Evolutionary conservation across 2,329 filamentous ascomycete genomes (phyloP), one percentile per base, ranked within the genome.

Genomic region (Diaporthe citrichinensis): DNA sequence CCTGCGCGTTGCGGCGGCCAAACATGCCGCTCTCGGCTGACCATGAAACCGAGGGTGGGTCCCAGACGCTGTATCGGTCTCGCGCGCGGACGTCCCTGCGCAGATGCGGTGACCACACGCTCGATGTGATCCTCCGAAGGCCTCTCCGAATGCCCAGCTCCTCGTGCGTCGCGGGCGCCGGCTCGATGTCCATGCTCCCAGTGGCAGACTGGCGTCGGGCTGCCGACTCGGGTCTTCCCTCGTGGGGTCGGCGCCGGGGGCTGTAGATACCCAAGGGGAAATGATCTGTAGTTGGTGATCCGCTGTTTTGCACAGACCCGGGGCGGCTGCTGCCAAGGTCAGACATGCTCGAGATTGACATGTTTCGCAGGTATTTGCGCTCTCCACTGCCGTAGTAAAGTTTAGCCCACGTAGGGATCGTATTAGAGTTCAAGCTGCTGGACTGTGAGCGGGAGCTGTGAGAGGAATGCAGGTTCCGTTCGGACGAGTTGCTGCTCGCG

Each of bases 81-180:
- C 41, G 76, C 61, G 90, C 87, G 23, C 92, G 87, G 74, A 90
- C 88, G 81, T 95, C 93, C 17, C 87, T 86, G 69, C 89, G 89
- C 41, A 96, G 85, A 83, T 95, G 94, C 14, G 94, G 94, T 4
- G 93, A 95, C 92, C 93, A 95, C 77, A 94, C 88, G 78, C 90
- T 89, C 51, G 92, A 90, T 72, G 88, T 86, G 79, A 89, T 88
- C 81, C 89, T 88, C 78, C 82, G 83, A 20, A 85, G 78, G 17
- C 81, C 79, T 15, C 80, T 79, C 23, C 81, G 82, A 17, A 82
- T 78, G 49, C 77, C 80, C 49, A 82, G 78, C 44, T 79, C 80
- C 74, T 81, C 75, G 9, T 78, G 79, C 17, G n/a, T 14, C 20
- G 84, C 82, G 20, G 82, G 80, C n/a, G 81, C 82, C 10, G 85